A percentile compares a stretch with the other conserved stretches of the same genome.
phyloP scores from a whole-genome alignment of 495 filamentous ascomycete species.

The Penicillium verhagenii region DNA sequence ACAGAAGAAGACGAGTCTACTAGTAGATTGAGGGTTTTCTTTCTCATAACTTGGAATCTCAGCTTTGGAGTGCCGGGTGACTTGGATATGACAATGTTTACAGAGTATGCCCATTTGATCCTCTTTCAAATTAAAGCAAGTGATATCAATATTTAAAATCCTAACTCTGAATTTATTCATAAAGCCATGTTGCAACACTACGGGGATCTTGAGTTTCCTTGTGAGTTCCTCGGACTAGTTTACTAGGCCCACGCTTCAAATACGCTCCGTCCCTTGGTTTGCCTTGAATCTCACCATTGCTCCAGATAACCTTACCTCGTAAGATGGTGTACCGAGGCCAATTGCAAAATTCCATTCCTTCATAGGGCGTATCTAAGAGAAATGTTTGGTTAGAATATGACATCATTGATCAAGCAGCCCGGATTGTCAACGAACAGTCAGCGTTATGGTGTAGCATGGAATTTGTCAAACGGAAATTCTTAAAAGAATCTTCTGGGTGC shows the following conservation, averaged over 20 bases:
- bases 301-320: constrained; percentile 57
- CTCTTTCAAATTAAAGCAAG: too few relatives aligned
- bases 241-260: constrained; percentile 43
- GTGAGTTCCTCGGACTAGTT: neutral
- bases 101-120: too few relatives aligned
- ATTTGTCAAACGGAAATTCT: constrained; percentile 2
- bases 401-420: neutral
- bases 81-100: too few relatives aligned
- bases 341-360: constrained; percentile 52
- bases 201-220: constrained; percentile 6
- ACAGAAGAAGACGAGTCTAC: too few relatives aligned
- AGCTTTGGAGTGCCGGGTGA: too few relatives aligned
- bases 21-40: too few relatives aligned
- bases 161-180: constrained; percentile 11
- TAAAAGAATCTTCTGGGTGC: constrained; percentile 6
- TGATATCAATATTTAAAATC: too few relatives aligned
- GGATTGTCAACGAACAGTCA: constrained; percentile 39
- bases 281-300: constrained; percentile 48
- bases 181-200: constrained; percentile 13
- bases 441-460: constrained; percentile 57
- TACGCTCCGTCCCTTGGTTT: constrained; percentile 53
- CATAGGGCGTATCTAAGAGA: constrained; percentile 53
- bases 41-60: too few relatives aligned
- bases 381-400: neutral
- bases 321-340: constrained; percentile 64